Base-by-base conservation (phyloP, 345 rosid genomes). In the Eucalyptus polyanthemos region DNA sequence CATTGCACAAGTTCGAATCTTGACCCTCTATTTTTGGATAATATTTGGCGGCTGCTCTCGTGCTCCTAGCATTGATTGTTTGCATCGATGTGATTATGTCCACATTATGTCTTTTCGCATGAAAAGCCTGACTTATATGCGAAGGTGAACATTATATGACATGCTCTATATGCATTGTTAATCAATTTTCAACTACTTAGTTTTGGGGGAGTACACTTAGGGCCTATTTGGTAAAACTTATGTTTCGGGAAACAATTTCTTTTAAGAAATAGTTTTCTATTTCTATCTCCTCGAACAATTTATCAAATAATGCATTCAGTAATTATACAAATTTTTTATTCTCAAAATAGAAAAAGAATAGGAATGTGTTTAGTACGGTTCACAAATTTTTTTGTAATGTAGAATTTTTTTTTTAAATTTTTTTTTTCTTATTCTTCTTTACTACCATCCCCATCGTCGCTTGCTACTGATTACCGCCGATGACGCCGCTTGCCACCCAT, bases 391-490 rank as follows among this genome's bases (percentile, higher is more conserved):
- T 53, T 53, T 53, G 24, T 19, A 19, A 53, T 53, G 1, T 53
- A 53, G 10, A 19, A 53, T 53, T 53, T 19, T 1, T 53, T 53
- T 19, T 1, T 53, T 19, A 1, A 53, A 19, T 53, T 19, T 53
- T 53, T 19, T 53, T 53, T 53, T 19, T 19, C 58, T 53, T 53
- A 53, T 53, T 53, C 2, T 8, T 53, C 58, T 53, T 53, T 53
- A 51, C 4, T 7, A 0, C 0, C 0, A 0, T 9, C 4, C 9
- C 24, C 9, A 19, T 53, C 2, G 5, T 0, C 2, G 2, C 24
- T 0, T 0, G 22, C 0, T 17, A 0, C 0, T 0, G 1, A 51
- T 17, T 7, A 51, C 1, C 2, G 1, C 4, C 0, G 0, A 51
- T 51, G 56, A 51, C 4, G 9, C 4, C 9, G 0, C 22, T 0